Base-by-base conservation (phyloP, 2,329 filamentous ascomycete genomes). In the Chlorencoelia australis region DNA sequence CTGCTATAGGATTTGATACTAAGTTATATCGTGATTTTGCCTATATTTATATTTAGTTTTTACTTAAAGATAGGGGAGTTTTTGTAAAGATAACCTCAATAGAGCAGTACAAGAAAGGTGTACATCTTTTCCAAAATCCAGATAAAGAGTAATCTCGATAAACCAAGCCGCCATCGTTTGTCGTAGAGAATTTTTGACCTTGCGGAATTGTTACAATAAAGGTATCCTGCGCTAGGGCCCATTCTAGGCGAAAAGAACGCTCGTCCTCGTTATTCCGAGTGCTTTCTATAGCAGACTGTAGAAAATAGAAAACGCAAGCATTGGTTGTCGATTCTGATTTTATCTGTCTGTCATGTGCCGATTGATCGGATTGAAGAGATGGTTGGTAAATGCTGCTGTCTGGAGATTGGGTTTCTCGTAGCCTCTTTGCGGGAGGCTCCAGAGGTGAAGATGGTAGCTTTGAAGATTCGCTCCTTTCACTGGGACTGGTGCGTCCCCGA, bases 81-180 rank as follows among this genome's bases (percentile, higher is more conserved):
- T 17, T 35, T n/a, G 17, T 6, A 11, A 20, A 14, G 18, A 27
- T 32, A 16, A 40, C 33, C 16, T 40, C 37, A 36, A 40, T 40
- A 5, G 32, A 35, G 33, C 37, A 40, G 27, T 40, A 40, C 7
- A n/a, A 40, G 3, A 29, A 19, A 25, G 30, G 30, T n/a, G 37
- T 28, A 17, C 29, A 11, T 25, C 33, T 30, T 32, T 40, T 28
- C 37, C 37, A 40, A 25, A 35, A 20, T 14, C 37, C 37, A 30
- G 26, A 25, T n/a, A n/a, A n/a, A 3, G 20, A 29, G 3, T 20
- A 7, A 27, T 30, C 37, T 35, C 30, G 20, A 33, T 40, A 29
- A 13, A 40, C 27, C 18, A 40, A 29, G 19, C 18, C 36, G 18
- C 37, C 37, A 35, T 40, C 37, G 24, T 40, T 40, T 14, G 37